Evolutionary conservation across 768 basidiomycete species (phyloP).

Genomic region (Tulasnella sp.): DNA sequence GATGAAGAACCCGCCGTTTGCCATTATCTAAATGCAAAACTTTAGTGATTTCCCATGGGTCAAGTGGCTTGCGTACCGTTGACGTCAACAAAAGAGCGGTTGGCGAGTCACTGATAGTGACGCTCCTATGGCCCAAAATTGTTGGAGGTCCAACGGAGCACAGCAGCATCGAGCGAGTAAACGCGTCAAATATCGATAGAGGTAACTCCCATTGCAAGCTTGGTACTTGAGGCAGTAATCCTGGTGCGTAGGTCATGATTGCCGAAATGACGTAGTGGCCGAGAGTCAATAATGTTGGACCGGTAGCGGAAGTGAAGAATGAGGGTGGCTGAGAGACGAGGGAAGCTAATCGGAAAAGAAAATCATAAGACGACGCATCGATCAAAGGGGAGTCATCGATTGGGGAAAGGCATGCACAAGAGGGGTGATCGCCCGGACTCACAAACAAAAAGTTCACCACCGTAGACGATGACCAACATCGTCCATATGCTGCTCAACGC

Average conservation of each 20-base stretch:
- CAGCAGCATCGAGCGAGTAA: constrained; percentile 72
- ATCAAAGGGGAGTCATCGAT: constrained; percentile 5
- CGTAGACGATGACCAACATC: constrained; percentile 66
- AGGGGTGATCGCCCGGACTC: not conserved
- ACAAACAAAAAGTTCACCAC: constrained; percentile 72
- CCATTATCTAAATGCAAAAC: constrained; percentile 48
- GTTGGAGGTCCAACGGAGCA: constrained; percentile 72
- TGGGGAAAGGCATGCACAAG: not conserved
- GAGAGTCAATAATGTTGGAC: constrained; percentile 57
- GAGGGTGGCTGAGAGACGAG: constrained; percentile 64
- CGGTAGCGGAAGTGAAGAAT: constrained; percentile 70
- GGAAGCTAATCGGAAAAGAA: constrained; percentile 58
- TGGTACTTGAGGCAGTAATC: constrained; percentile 33
- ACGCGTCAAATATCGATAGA: constrained; percentile 67
- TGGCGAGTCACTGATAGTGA: constrained; percentile 58
- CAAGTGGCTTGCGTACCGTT: constrained; percentile 47
- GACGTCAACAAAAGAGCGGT: constrained; percentile 74
- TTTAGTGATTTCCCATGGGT: not conserved
- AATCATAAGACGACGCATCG: no score
- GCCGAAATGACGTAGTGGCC: constrained; percentile 58
- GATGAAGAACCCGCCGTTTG: constrained; percentile 80
- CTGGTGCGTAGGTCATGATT: constrained; percentile 53
- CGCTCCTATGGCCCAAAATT: constrained; percentile 51
- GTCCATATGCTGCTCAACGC: constrained; percentile 36
- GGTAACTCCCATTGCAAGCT: constrained; percentile 62